phyloP scores from a whole-genome alignment of 1,139 yeast species.

The Suzukiozyma palmioleophila region DNA sequence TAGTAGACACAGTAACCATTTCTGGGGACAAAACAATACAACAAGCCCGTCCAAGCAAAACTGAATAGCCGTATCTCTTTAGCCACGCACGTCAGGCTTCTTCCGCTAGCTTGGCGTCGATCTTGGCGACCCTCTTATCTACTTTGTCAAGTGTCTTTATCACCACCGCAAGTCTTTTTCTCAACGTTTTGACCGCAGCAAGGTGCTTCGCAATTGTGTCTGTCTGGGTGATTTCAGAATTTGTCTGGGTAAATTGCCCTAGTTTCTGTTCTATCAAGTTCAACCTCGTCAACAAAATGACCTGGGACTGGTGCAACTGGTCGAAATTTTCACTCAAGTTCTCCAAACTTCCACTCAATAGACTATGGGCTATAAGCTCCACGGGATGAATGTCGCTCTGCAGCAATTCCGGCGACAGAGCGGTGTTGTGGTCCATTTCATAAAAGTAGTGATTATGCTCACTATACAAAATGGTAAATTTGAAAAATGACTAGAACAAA shows the following conservation, averaged over 20 bases:
- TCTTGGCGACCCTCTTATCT: slow-evolving; percentile 25
- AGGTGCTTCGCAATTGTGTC: slow-evolving; percentile 8
- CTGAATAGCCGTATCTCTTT: too few species aligned
- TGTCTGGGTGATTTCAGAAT: slow-evolving; percentile 12
- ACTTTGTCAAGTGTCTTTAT: slow-evolving; percentile 29
- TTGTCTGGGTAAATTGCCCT: slow-evolving; percentile 17
- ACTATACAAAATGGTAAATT: too few species aligned
- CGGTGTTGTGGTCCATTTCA: too few species aligned
- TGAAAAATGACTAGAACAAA: too few species aligned
- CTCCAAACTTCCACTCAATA: slow-evolving; percentile 52
- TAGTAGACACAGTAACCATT: too few species aligned
- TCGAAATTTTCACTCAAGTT: slow-evolving; percentile 47
- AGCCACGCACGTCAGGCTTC: too few species aligned
- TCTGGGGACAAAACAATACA: too few species aligned
- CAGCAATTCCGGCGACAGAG: too few species aligned
- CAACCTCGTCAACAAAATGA: slow-evolving; percentile 47
- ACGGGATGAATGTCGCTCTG: slow-evolving; percentile 43
- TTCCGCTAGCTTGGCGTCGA: slow-evolving; percentile 5
- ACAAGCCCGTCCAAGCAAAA: too few species aligned
- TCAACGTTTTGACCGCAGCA: slow-evolving; percentile 22
- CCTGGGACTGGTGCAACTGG: slow-evolving; percentile 53
- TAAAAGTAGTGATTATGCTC: too few species aligned
- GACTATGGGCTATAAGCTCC: slow-evolving; percentile 52
- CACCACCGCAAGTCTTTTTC: slow-evolving; percentile 29
- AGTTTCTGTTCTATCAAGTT: slow-evolving; percentile 39